phyloP scores from a whole-genome alignment of 768 basidiomycete species.

The Tylopilus plumbeoviolaceoides region DNA sequence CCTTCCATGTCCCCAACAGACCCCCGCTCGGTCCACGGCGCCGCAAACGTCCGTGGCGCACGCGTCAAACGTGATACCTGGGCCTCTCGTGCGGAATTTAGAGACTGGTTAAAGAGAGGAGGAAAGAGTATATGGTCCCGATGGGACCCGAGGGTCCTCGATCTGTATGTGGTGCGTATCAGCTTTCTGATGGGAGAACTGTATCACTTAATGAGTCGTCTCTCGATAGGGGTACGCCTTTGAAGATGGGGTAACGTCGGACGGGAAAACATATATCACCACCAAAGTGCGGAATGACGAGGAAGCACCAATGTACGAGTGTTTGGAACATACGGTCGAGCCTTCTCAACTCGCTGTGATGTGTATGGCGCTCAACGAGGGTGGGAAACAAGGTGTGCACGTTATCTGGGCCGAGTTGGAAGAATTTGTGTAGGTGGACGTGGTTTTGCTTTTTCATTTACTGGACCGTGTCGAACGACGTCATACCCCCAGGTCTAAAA shows the following conservation, averaged over 20 bases:
- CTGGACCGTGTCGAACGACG: not conserved
- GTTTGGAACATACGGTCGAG: slow-evolving; percentile 24
- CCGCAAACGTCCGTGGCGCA: slow-evolving; percentile 28
- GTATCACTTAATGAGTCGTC: not conserved
- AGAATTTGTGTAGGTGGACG: slow-evolving; percentile 26
- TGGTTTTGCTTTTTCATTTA: not conserved
- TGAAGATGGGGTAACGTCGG: slow-evolving; percentile 15
- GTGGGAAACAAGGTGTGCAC: slow-evolving; percentile 18
- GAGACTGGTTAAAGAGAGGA: slow-evolving; percentile 14
- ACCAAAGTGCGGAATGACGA: slow-evolving; percentile 28
- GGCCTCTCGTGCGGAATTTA: slow-evolving; percentile 19
- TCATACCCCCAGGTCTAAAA: slow-evolving; percentile 16
- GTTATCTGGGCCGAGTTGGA: slow-evolving; percentile 29
- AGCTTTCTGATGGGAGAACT: no score
- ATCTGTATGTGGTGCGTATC: slow-evolving; percentile 22
- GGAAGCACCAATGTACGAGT: slow-evolving; percentile 25
- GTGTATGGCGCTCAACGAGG: slow-evolving; percentile 12
- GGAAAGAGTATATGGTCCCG: slow-evolving; percentile 19
- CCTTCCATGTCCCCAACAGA: slow-evolving; percentile 25
- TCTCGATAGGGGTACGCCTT: slow-evolving; percentile 21
- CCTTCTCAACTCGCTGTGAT: slow-evolving; percentile 19
- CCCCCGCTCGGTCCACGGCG: slow-evolving; percentile 26
- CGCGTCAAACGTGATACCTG: slow-evolving; percentile 26
- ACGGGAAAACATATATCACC: slow-evolving; percentile 16
- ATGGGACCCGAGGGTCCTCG: slow-evolving; percentile 24